Percentiles rank a stretch among this genome's conserved stretches.
Conservation (phyloP, 805 yeast genomes). For the Crinitomyces ghanaensis region DNA sequence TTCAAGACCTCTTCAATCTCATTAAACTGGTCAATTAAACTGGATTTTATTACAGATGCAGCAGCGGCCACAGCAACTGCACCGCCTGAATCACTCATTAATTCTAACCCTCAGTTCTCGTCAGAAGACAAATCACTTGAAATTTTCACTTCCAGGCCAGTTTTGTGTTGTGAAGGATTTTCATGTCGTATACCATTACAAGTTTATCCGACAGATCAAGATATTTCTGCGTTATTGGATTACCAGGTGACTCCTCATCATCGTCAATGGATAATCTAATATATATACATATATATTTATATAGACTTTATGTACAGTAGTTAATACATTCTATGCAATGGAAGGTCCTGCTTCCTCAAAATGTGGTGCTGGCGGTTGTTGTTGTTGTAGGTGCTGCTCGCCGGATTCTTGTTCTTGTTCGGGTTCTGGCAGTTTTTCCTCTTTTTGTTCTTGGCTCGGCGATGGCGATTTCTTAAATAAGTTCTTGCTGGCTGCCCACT, state of each 20-base stretch:
- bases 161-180: constrained; percentile 21
- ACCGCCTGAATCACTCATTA: neutral
- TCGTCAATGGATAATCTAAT: constrained; percentile 9
- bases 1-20: constrained; percentile 23
- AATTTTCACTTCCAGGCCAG: constrained; percentile 11
- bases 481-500: too few relatives aligned
- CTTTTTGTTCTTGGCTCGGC: too few relatives aligned
- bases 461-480: too few relatives aligned
- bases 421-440: too few relatives aligned
- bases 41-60: constrained; percentile 21
- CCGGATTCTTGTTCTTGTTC: too few relatives aligned
- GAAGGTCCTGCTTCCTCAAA: too few relatives aligned
- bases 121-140: constrained; percentile 1
- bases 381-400: too few relatives aligned
- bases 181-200: constrained; percentile 35
- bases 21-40: constrained; percentile 22
- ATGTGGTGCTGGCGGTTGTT: neutral
- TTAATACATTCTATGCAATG: neutral
- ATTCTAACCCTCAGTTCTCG: neutral
- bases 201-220: constrained; percentile 35
- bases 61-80: neutral
- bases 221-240: constrained; percentile 36
- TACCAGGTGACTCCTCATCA: constrained; percentile 10
- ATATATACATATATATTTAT: neutral
- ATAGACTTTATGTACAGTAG: too few relatives aligned